These are phyloP conservation scores for Peronospora destructor DNA, from an alignment of 352 stramenopile genomes.

Conservation along the genomic window DNA sequence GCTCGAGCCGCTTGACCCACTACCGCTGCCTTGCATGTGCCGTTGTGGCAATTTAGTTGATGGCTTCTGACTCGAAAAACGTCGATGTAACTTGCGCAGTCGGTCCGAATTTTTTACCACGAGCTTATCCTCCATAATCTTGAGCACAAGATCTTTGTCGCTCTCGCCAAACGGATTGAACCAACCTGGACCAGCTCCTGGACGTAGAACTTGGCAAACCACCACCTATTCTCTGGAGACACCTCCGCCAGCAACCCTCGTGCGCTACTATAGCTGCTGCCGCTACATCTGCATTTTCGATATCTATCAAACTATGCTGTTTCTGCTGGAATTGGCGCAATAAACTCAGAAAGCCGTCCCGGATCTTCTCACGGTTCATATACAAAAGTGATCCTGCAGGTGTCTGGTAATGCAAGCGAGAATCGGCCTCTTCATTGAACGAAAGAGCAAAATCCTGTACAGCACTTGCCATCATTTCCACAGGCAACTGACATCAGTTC, in stretches of 20 bases:
- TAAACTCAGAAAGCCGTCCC: constrained; percentile 49
- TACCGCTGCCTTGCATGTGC: constrained; percentile 1
- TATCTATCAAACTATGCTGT: constrained; percentile 43
- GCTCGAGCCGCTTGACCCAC: not conserved
- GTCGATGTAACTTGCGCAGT: constrained; percentile 60
- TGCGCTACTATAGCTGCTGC: constrained; percentile 25
- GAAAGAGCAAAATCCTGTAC: constrained; percentile 51
- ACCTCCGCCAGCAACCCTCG: constrained; percentile 35
- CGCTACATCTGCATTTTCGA: constrained; percentile 28
- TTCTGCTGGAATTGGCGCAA: constrained; percentile 55
- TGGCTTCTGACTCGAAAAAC: constrained; percentile 53
- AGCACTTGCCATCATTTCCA: constrained; percentile 47
- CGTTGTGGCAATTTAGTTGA: constrained; percentile 16
- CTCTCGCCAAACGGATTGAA: constrained; percentile 58
- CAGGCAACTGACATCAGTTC: constrained; percentile 40
- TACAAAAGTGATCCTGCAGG: constrained; percentile 45
- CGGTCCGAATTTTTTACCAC: constrained; percentile 60
- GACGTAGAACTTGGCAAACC: constrained; percentile 74
- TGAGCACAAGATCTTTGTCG: constrained; percentile 61
- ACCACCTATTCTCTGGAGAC: constrained; percentile 53
- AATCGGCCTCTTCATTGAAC: constrained; percentile 66
- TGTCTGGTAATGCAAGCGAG: constrained; percentile 55
- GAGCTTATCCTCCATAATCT: constrained; percentile 65
- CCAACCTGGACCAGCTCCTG: constrained; percentile 60
- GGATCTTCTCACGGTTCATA: constrained; percentile 61